phyloP scores from a whole-genome alignment of 2,329 filamentous ascomycete genomes.

The Myotisia sp. region DNA sequence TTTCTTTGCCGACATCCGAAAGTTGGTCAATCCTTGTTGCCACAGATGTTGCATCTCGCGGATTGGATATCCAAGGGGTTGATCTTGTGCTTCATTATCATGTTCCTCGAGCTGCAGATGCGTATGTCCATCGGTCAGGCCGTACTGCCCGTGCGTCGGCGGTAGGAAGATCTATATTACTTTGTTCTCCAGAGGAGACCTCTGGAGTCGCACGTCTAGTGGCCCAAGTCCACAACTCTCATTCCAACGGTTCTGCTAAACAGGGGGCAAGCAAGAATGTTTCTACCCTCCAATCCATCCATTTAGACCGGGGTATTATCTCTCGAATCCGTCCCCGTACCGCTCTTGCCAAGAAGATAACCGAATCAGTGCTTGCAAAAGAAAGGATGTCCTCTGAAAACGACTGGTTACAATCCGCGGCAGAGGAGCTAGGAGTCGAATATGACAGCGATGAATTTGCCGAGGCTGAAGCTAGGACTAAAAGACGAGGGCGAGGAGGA shows the following conservation, averaged over 20 bases:
- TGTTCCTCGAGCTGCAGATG: constrained; percentile 76
- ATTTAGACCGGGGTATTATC: constrained; percentile 68
- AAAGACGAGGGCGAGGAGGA: constrained; percentile 56
- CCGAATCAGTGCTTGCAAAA: constrained; percentile 70
- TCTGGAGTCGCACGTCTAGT: constrained; percentile 68
- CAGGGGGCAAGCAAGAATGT: constrained; percentile 46
- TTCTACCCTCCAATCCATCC: constrained; percentile 45
- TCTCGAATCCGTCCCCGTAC: constrained; percentile 62
- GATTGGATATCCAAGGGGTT: constrained; percentile 82
- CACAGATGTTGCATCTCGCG: constrained; percentile 84
- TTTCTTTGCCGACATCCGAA: constrained; percentile 47
- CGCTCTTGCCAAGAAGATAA: constrained; percentile 69
- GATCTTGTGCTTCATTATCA: constrained; percentile 92
- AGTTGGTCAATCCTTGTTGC: constrained; percentile 62
- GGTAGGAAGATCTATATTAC: constrained; percentile 66
- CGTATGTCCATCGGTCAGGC: constrained; percentile 89
- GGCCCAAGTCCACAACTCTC: constrained; percentile 80
- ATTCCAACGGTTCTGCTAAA: constrained; percentile 34
- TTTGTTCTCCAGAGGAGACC: constrained; percentile 86
- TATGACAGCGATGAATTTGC: constrained; percentile 82
- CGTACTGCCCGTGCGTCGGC: constrained; percentile 75
- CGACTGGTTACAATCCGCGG: constrained; percentile 67
- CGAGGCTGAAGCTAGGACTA: constrained; percentile 40
- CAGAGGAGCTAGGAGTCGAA: constrained; percentile 85
- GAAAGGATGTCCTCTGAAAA: constrained; percentile 75